Base-by-base conservation (phyloP, 2,329 filamentous ascomycete species). In the Aspergillus fumigatus region DNA sequence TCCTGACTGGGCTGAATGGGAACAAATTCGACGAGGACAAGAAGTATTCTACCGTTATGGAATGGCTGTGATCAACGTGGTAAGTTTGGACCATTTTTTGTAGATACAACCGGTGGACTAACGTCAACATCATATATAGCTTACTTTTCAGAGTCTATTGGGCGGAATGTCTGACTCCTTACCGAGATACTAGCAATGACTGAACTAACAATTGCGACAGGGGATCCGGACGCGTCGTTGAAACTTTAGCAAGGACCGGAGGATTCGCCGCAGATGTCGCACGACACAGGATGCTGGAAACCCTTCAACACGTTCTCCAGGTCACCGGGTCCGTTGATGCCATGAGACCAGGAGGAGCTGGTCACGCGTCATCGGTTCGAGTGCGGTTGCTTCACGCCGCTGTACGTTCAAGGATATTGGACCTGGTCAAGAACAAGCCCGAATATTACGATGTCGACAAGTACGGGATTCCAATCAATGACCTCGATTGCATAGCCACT, bases 31-130 rank as follows among this genome's bases (percentile, higher is more conserved):
- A 57, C 79, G 89, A 65, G 89, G 89, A 0, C 89, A 93, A 68
- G 83, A 88, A 62, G 83, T 91, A 0, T 90, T 92, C 66, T 92
- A 90, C 70, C 83, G 89, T 38, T 92, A 92, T 70, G 88, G 84
- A 19, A 85, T 84, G 0, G 83, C 87, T 0, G 82, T 82, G 23
- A 72, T 91, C 21, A 88, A 85, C 7, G 84, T 64, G 25, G 70
- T 72, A 40, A 62, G 70, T 67, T 19, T 7, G 17, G 21, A 2
- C 27, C 25, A 49, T 25, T 14, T 26, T 14, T n/a, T 5, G 6
- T 47, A 26, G 14, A 29, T 27, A 1, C n/a, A 35, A 41, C 29
- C 26, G 21, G 9, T 11, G 35, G 49, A 53, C 51, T 56, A 25
- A 62, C 21, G 25, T 47, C 19, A 47, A 14, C 23, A 7, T 45